These are phyloP conservation scores for Gonapodya prolifera DNA, from an alignment of 192 early-diverging fungal genomes.

Conservation along the genomic window DNA sequence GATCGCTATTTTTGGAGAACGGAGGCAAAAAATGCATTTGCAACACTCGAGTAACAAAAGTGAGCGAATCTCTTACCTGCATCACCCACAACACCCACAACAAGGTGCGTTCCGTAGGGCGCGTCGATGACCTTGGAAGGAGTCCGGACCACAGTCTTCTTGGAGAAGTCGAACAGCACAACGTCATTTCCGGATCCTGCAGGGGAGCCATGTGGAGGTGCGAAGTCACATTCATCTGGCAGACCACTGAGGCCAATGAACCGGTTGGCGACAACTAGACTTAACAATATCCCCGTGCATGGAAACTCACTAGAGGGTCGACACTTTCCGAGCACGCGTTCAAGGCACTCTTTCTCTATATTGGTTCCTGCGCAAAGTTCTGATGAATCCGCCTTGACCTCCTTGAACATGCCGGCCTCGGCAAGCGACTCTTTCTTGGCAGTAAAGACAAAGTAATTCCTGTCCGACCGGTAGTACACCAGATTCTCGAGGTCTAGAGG, in stretches of 20 bases:
- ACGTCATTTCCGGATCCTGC: neutral
- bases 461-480: neutral
- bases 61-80: neutral
- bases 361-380: neutral
- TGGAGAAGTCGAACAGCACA: neutral
- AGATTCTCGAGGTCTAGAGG: neutral
- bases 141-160: neutral
- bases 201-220: too few relatives aligned
- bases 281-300: too few relatives aligned
- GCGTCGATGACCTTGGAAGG: neutral
- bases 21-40: neutral
- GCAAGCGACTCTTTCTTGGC: neutral
- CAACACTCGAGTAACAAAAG: neutral
- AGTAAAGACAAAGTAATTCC: neutral
- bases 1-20: neutral
- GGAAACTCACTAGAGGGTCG: too few relatives aligned
- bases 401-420: neutral
- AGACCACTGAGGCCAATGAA: neutral
- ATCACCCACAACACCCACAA: neutral
- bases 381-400: neutral
- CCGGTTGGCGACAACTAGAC: too few relatives aligned
- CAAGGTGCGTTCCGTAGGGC: neutral
- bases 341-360: too few relatives aligned
- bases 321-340: too few relatives aligned
- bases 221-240: neutral